phyloP scores from a whole-genome alignment of 163 green algal genomes.

The Prototheca stagnorum region DNA sequence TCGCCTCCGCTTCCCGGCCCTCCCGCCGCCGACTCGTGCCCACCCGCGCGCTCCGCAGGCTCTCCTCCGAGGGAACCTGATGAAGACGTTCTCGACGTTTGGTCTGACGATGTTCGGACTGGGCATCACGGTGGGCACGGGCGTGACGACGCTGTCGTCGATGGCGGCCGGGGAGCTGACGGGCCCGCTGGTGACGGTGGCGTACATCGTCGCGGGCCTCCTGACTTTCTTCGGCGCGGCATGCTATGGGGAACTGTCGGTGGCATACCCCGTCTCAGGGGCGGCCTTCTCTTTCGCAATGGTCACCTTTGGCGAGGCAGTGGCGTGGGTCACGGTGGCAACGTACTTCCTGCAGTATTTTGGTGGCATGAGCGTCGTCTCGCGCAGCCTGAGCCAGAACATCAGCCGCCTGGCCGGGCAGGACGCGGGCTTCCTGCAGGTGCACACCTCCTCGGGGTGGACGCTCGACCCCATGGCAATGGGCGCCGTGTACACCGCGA shows the following conservation, averaged over 20 bases:
- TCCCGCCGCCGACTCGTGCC: neutral
- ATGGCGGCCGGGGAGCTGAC: neutral
- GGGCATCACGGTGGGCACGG: constrained; percentile 17
- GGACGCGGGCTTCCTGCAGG: constrained; percentile 2
- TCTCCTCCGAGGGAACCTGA: constrained; percentile 14
- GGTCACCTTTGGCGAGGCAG: constrained; percentile 21
- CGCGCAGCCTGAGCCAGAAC: constrained; percentile 8
- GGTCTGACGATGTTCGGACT: constrained; percentile 16
- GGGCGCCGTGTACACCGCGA: constrained; percentile 6
- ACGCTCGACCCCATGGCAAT: constrained; percentile 8
- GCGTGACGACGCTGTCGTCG: constrained; percentile 8
- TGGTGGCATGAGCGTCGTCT: constrained; percentile 14
- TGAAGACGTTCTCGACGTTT: constrained; percentile 8
- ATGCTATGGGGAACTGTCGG: constrained; percentile 19
- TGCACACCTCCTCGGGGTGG: constrained; percentile 3
- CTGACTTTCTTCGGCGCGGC: constrained; percentile 1
- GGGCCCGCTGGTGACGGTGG: constrained; percentile 10
- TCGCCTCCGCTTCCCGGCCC: neutral
- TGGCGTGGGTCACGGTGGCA: constrained; percentile 12
- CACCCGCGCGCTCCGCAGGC: constrained; percentile 6
- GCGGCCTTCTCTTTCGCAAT: constrained; percentile 20
- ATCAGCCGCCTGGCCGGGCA: constrained; percentile 8
- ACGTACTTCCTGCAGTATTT: constrained; percentile 14
- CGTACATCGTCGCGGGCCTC: constrained; percentile 12
- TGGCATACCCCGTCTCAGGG: constrained; percentile 21